phyloP scores from a whole-genome alignment of 768 basidiomycete genomes.

The Melanogaster broomeanus region DNA sequence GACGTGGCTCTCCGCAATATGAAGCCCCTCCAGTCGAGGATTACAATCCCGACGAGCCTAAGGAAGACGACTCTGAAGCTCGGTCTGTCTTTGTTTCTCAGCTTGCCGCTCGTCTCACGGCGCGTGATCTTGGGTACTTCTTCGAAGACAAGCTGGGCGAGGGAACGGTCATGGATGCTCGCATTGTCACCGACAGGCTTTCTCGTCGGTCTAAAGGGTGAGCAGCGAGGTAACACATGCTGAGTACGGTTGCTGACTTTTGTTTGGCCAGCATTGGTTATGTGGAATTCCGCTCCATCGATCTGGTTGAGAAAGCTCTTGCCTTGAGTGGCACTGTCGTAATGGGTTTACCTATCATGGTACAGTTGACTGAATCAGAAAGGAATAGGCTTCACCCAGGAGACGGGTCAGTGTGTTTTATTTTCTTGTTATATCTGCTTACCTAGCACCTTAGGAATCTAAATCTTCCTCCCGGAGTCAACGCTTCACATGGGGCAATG shows the following conservation, averaged over 20 bases:
- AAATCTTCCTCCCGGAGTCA: constrained; percentile 84
- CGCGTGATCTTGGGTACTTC: constrained; percentile 96
- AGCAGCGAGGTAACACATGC: constrained; percentile 19
- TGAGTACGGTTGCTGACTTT: constrained; percentile 4
- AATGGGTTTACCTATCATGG: constrained; percentile 97
- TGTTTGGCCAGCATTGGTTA: constrained; percentile 79
- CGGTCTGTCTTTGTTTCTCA: constrained; percentile 99
- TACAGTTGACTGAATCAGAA: constrained; percentile 97
- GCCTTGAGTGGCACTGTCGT: constrained; percentile 91
- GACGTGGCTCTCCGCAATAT: constrained; percentile 72
- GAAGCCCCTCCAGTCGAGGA: constrained; percentile 64
- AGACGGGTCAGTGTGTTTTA: constrained; percentile 62
- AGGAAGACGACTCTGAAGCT: constrained; percentile 96
- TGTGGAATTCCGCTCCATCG: constrained; percentile 92
- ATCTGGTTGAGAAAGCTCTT: constrained; percentile 89
- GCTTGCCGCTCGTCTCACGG: constrained; percentile 94
- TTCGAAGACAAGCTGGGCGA: constrained; percentile 97
- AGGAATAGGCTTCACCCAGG: constrained; percentile 87
- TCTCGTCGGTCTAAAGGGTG: constrained; percentile 98
- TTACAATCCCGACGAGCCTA: constrained; percentile 84
- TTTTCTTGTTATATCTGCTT: constrained; percentile 6
- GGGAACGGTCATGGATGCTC: constrained; percentile 90
- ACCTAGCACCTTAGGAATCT: constrained; percentile 54
- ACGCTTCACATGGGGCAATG: constrained; percentile 78
- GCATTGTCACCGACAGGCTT: constrained; percentile 93